These are phyloP conservation scores for Meyerozyma athensensis DNA, from an alignment of 1,139 yeast genomes.

Conservation along the genomic window DNA sequence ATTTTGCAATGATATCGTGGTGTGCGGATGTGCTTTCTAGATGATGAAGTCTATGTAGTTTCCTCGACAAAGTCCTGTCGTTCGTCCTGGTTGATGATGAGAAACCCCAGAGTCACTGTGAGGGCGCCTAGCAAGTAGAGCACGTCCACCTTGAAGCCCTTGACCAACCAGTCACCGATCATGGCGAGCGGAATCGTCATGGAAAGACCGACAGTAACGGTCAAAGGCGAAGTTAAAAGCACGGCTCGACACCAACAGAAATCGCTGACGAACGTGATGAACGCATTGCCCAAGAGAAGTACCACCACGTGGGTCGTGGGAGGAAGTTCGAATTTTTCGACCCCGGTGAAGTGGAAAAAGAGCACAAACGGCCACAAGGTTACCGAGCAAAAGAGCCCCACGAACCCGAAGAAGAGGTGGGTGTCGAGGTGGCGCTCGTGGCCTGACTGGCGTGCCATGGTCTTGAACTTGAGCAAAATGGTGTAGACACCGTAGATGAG, in stretches of 20 bases:
- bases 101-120: conserved; percentile 76
- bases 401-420: conserved; percentile 88
- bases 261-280: conserved; percentile 80
- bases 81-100: conserved; percentile 76
- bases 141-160: conserved; percentile 55
- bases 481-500: conserved; percentile 88
- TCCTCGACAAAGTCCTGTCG: conserved; percentile 46
- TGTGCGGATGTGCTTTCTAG: neutral
- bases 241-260: conserved; percentile 96
- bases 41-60: neutral
- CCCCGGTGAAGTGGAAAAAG: conserved; percentile 53
- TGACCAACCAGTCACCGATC: conserved; percentile 80
- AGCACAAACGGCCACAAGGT: conserved; percentile 82
- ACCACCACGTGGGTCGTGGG: conserved; percentile 45
- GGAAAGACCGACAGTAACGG: conserved; percentile 91
- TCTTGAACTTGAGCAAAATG: conserved; percentile 69
- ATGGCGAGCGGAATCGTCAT: conserved; percentile 93
- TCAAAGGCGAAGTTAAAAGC: conserved; percentile 84
- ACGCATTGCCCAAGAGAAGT: conserved; percentile 60
- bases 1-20: neutral
- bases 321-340: conserved; percentile 74
- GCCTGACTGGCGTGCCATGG: conserved; percentile 38
- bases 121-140: conserved; percentile 75
- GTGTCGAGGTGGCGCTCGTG: conserved; percentile 76
- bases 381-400: conserved; percentile 74